Evolutionary conservation across 2,329 filamentous ascomycete genomes (phyloP).

Genomic region (Colletotrichum graminicola): DNA sequence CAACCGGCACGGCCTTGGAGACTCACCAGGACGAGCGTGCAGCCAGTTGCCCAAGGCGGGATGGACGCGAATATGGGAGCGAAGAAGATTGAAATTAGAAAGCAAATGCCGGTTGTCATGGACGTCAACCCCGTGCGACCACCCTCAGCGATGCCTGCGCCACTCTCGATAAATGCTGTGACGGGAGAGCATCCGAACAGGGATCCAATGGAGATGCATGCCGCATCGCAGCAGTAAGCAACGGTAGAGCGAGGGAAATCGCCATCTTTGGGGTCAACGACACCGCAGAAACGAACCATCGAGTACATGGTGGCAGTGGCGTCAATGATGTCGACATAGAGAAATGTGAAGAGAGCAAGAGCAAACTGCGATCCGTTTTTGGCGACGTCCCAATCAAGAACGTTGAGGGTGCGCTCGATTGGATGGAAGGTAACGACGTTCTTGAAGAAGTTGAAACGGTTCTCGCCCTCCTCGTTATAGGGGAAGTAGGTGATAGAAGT

Average conservation of each 20-base stretch:
- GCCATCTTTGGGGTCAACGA: slow-evolving; percentile 73
- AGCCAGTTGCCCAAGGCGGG: slow-evolving; percentile 82
- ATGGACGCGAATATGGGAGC: slow-evolving; percentile 83
- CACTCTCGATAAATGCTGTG: slow-evolving; percentile 81
- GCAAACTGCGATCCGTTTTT: slow-evolving; percentile 72
- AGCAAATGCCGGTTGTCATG: slow-evolving; percentile 76
- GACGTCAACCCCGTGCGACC: slow-evolving; percentile 80
- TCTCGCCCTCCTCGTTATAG: slow-evolving; percentile 71
- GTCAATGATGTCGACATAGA: slow-evolving; percentile 85
- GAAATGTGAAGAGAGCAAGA: slow-evolving; percentile 80
- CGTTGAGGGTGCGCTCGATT: slow-evolving; percentile 71
- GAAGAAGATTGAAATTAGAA: slow-evolving; percentile 79
- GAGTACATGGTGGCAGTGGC: slow-evolving; percentile 83
- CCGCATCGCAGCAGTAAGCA: slow-evolving; percentile 80
- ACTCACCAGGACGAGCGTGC: slow-evolving; percentile 75
- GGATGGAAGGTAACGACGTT: slow-evolving; percentile 79
- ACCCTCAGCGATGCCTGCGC: slow-evolving; percentile 81
- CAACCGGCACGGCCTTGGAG: neutral
- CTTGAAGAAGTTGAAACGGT: slow-evolving; percentile 78
- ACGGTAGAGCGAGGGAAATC: slow-evolving; percentile 89
- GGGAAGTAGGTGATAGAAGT: slow-evolving; percentile 82
- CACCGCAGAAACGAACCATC: slow-evolving; percentile 82
- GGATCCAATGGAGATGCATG: slow-evolving; percentile 78
- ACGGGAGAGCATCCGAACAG: slow-evolving; percentile 78
- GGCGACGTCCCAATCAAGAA: slow-evolving; percentile 74